A percentile compares a stretch with the other conserved stretches of the same genome.
Evolutionary conservation across 306 rosid genomes (phyloP).

Genomic region (Psophocarpus tetragonolobus): DNA sequence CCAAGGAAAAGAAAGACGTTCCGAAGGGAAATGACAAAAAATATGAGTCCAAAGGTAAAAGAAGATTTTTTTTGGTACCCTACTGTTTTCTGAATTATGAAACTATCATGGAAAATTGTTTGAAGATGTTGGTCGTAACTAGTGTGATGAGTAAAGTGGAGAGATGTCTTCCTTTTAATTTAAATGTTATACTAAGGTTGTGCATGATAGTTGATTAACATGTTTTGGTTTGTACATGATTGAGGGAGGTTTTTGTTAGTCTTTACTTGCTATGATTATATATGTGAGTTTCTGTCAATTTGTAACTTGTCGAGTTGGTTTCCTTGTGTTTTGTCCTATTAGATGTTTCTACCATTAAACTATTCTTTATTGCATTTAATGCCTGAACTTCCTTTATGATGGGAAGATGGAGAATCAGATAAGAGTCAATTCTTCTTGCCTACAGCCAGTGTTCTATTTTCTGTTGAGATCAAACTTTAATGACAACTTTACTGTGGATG

Average conservation of each 20-base stretch:
- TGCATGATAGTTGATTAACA: background rate
- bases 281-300: background rate
- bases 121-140: constrained; percentile 20
- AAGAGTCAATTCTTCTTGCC: constrained; percentile 21
- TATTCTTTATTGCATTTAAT: background rate
- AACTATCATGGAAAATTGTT: constrained; percentile 20
- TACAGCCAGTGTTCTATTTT: background rate
- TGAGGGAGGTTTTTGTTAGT: background rate
- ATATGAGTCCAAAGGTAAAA: constrained; percentile 77
- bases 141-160: background rate
- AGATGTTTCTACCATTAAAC: background rate
- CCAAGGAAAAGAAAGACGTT: constrained; percentile 83
- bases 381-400: background rate
- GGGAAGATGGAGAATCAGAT: constrained; percentile 7
- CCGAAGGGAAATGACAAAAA: constrained; percentile 77
- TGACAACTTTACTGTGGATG: background rate
- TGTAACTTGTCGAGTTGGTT: constrained; percentile 6
- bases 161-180: background rate
- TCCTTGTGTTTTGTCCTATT: background rate
- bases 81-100: background rate
- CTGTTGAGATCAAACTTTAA: constrained; percentile 19
- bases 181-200: background rate
- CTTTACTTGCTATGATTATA: background rate
- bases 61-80: background rate
- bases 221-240: background rate